These are phyloP conservation scores for Baeospora myosura DNA, from an alignment of 1,284 basidiomycete genomes.

Conservation along the genomic window DNA sequence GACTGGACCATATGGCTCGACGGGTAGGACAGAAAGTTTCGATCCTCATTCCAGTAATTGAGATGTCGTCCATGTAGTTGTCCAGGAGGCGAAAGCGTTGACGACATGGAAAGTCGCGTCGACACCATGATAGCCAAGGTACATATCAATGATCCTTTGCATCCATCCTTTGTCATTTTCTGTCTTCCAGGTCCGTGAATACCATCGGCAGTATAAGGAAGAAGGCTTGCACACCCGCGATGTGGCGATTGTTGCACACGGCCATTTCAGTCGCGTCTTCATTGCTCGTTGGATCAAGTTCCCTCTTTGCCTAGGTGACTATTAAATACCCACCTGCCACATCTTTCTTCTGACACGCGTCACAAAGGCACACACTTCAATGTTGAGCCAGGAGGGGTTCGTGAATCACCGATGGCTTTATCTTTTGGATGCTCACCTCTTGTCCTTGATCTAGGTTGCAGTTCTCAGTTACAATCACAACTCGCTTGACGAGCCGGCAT, in stretches of 20 bases:
- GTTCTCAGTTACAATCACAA: constrained; percentile 73
- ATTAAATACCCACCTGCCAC: constrained; percentile 15
- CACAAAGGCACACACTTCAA: constrained; percentile 66
- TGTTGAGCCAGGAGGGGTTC: constrained; percentile 72
- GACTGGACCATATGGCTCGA: constrained; percentile 80
- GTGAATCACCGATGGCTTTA: constrained; percentile 18
- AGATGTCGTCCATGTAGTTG: constrained; percentile 41
- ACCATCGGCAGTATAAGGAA: constrained; percentile 68
- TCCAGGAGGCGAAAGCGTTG: constrained; percentile 77
- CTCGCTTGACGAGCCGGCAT: constrained; percentile 66
- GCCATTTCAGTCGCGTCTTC: constrained; percentile 80
- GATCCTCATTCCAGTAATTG: constrained; percentile 3
- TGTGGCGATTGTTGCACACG: constrained; percentile 72
- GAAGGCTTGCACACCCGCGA: constrained; percentile 58
- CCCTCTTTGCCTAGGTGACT: constrained; percentile 60
- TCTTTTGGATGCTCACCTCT: constrained; percentile 6
- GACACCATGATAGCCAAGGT: constrained; percentile 72
- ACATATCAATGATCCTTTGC: too few species aligned
- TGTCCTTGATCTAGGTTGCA: constrained; percentile 40
- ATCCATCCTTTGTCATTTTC: background rate
- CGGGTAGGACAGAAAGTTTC: constrained; percentile 40
- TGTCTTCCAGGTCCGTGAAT: constrained; percentile 54
- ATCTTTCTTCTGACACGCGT: constrained; percentile 1
- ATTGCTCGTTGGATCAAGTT: constrained; percentile 77
- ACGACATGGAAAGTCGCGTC: constrained; percentile 73